Conservation (phyloP, 1,284 basidiomycete species). For the Chondrostereum purpureum region DNA sequence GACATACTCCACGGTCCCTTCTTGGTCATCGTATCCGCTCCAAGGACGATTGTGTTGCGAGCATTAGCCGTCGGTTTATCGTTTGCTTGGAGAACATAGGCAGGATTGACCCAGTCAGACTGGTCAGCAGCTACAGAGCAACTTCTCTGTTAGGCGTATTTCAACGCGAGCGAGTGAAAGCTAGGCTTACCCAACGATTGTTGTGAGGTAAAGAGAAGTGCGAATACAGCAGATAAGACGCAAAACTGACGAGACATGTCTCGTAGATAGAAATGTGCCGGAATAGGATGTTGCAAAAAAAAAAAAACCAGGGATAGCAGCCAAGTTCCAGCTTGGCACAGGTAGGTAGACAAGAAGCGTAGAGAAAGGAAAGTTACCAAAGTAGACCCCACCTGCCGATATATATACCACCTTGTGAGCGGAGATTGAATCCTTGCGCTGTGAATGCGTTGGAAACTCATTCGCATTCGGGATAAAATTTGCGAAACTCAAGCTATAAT, state of each 20-base stretch:
- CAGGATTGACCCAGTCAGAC: slow-evolving; percentile 30
- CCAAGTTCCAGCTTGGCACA: slow-evolving; percentile 12
- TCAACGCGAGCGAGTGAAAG: no score
- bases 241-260: no score
- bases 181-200: no score
- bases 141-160: not conserved
- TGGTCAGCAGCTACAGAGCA: slow-evolving; percentile 20
- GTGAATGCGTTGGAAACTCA: no score
- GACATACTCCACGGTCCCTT: slow-evolving; percentile 33
- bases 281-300: no score
- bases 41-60: slow-evolving; percentile 23
- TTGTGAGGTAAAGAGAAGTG: no score
- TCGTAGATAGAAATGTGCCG: no score
- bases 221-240: no score
- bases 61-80: slow-evolving; percentile 21
- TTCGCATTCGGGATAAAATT: not conserved
- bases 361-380: not conserved
- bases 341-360: slow-evolving; percentile 1
- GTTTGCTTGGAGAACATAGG: slow-evolving; percentile 21
- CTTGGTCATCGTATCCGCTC: slow-evolving; percentile 22
- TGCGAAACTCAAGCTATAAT: not conserved
- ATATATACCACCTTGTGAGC: not conserved
- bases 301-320: no score
- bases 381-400: no score
- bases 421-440: slow-evolving; percentile 3